Percentiles rank a stretch among this genome's conserved stretches.
phyloP scores from a whole-genome alignment of 257 asterid species.

The Orobanche coerulescens region DNA sequence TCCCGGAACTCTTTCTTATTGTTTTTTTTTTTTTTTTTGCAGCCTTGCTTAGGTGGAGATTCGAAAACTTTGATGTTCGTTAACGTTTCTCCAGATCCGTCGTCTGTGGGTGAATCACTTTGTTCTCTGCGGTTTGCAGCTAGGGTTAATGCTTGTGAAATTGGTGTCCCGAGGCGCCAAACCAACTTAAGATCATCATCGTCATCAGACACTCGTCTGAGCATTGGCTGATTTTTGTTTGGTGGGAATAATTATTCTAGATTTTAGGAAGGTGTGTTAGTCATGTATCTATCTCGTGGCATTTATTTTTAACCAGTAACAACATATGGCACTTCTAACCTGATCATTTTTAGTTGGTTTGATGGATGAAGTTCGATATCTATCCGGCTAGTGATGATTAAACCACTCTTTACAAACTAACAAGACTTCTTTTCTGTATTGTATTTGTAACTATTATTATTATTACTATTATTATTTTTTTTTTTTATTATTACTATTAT shows the following conservation, averaged over 20 bases:
- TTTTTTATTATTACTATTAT: too few relatives aligned
- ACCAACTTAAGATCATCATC: slow-evolving; percentile 43
- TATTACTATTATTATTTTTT: too few relatives aligned
- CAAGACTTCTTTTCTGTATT: too few relatives aligned
- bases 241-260: neutral
- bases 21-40: slow-evolving; percentile 3
- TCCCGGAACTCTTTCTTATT: neutral
- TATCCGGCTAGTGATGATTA: neutral
- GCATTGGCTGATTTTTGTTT: slow-evolving; percentile 62
- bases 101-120: slow-evolving; percentile 82
- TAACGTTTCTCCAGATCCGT: slow-evolving; percentile 74
- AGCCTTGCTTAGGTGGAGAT: slow-evolving; percentile 99
- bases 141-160: slow-evolving; percentile 88
- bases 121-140: slow-evolving; percentile 96
- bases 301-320: slow-evolving; percentile 29
- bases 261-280: slow-evolving; percentile 26
- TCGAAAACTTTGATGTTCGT: slow-evolving; percentile 94
- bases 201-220: slow-evolving; percentile 58
- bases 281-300: slow-evolving; percentile 25
- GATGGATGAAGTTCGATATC: slow-evolving; percentile 16
- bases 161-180: slow-evolving; percentile 96
- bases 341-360: slow-evolving; percentile 35
- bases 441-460: too few relatives aligned
- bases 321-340: slow-evolving; percentile 32
- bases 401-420: neutral